Conservation (phyloP, 805 yeast species). For the Yarrowia sp. region DNA sequence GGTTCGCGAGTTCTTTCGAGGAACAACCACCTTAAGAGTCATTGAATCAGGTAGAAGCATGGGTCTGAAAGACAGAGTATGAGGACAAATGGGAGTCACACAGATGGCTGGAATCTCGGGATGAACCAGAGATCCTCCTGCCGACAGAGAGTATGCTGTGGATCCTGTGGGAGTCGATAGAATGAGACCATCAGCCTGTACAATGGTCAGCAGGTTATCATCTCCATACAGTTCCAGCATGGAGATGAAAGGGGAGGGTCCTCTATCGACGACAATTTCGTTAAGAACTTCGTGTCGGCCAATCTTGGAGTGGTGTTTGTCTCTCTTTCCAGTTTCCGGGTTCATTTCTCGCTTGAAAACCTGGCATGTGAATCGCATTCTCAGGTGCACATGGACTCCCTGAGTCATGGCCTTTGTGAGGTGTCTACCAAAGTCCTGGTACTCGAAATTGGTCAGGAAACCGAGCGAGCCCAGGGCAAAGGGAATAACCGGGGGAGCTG, state of each 20-base stretch:
- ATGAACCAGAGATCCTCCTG: constrained; percentile 93
- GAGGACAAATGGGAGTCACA: constrained; percentile 91
- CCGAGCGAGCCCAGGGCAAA: constrained; percentile 89
- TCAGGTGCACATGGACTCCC: constrained; percentile 72
- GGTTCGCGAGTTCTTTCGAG: constrained; percentile 63
- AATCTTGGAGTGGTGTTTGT: constrained; percentile 44
- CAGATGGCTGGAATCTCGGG: constrained; percentile 91
- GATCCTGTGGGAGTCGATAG: constrained; percentile 95
- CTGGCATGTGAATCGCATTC: constrained; percentile 86
- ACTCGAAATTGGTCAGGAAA: constrained; percentile 79
- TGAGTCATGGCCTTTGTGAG: constrained; percentile 57
- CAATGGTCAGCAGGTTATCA: constrained; percentile 76
- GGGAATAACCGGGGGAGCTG: constrained; percentile 86
- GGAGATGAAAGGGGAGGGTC: constrained; percentile 89
- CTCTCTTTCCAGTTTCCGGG: constrained; percentile 28
- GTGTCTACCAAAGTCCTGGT: constrained; percentile 62
- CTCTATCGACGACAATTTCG: constrained; percentile 87
- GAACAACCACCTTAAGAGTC: constrained; percentile 77
- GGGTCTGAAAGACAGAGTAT: constrained; percentile 89
- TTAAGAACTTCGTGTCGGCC: constrained; percentile 66
- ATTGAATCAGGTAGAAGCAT: constrained; percentile 91
- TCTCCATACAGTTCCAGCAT: constrained; percentile 88
- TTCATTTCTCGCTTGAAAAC: constrained; percentile 47
- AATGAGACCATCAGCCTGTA: constrained; percentile 91
- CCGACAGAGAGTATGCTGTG: constrained; percentile 90